phyloP scores from a whole-genome alignment of 1,139 yeast genomes.

The Keqinozyma sinolaborantium region DNA sequence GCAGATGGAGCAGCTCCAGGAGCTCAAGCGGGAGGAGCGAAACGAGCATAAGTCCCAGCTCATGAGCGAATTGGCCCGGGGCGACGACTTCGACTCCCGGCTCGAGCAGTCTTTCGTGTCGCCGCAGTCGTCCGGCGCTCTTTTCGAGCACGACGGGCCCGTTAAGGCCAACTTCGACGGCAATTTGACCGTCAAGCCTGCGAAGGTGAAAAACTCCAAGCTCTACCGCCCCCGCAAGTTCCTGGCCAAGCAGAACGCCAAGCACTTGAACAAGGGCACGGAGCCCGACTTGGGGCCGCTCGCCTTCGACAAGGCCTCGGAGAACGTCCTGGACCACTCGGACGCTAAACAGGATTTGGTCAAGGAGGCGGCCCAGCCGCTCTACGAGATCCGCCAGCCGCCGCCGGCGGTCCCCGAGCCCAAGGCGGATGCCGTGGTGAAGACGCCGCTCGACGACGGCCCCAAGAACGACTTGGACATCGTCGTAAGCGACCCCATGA shows the following conservation, averaged over 20 bases:
- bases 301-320: slow-evolving; percentile 13
- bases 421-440: slow-evolving; percentile 1
- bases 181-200: slow-evolving; percentile 13
- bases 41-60: slow-evolving; percentile 33
- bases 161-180: slow-evolving; percentile 14
- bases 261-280: slow-evolving; percentile 21
- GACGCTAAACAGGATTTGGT: slow-evolving; percentile 22
- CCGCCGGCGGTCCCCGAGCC: slow-evolving; percentile 4
- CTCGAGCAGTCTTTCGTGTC: slow-evolving; percentile 18
- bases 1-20: slow-evolving; percentile 30
- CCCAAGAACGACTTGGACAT: slow-evolving; percentile 46
- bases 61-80: slow-evolving; percentile 33
- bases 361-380: slow-evolving; percentile 48
- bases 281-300: slow-evolving; percentile 41
- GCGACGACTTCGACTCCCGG: slow-evolving; percentile 17
- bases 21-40: slow-evolving; percentile 31
- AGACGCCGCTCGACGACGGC: slow-evolving; percentile 1
- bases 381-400: slow-evolving; percentile 32
- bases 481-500: slow-evolving; percentile 85
- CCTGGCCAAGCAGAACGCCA: slow-evolving; percentile 25
- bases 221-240: slow-evolving; percentile 42
- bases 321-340: slow-evolving; percentile 13
- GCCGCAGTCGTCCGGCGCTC: slow-evolving; percentile 19
- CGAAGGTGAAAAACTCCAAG: slow-evolving; percentile 18
- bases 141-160: slow-evolving; percentile 39